Evolutionary conservation across 805 yeast genomes (phyloP), one percentile per base, ranked within the genome.

Genomic region (Lipomyces sp.): DNA sequence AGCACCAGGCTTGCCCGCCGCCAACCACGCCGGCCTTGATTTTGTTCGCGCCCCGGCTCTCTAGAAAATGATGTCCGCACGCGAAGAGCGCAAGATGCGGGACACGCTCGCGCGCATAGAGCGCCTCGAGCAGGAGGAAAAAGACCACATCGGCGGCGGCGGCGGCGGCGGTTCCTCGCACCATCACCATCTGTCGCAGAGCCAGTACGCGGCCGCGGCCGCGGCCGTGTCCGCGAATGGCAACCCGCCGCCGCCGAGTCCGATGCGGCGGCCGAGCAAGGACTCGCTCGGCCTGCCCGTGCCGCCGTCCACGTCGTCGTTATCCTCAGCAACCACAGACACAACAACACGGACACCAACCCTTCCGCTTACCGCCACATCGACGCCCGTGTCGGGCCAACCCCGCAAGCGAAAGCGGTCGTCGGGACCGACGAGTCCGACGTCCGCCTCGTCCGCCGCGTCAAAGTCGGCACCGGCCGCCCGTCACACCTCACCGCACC

Each of bases 1-100:
- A 33, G 6, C 36, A 14, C 5, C n/a, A 14, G 6, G 13, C n/a
- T 7, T 8, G 6, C 16, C 36, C 36, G n/a, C 13, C 18, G 6
- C 10, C 6, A 26, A 26, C 29, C 10, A 26, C 6, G 10, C 10
- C 29, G 29, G 6, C 29, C 10, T 26, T 10, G 10, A 26, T 26
- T 26, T 26, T 26, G 10, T 7, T 26, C 6, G 6, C 10, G 10
- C 29, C 10, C 36, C 6, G n/a, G 16, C 13, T 33, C n/a, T 33
- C 18, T 6, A 7, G 18, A 7, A 14, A 14, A 51, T 45, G 41
- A 45, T 40, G 56, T 44, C 57, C 21, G 39, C 57, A 23, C 50
- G 57, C 23, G 57, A 53, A 35, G 57, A 53, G 39, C 55, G 57
- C 37, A 53, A 51, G 38, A 51, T 53, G 51, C 36, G 38, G 31